Conservation (phyloP, 208 protist genomes). For the Trypanosomatidae sp. region DNA sequence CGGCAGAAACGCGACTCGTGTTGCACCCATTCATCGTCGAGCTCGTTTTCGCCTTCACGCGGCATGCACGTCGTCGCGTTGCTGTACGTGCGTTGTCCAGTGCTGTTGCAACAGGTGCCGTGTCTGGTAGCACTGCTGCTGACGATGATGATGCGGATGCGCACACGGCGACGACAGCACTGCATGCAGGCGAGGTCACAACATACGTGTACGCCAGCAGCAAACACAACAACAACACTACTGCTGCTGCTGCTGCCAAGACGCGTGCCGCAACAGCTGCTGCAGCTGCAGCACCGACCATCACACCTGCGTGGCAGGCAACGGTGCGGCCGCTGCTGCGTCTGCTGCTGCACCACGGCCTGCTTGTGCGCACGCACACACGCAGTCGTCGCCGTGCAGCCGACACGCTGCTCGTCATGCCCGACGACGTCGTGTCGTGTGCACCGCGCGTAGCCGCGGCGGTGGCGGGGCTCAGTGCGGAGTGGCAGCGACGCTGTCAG, state of each 20-base stretch:
- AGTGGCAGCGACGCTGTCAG: no score
- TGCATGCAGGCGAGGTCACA: no score
- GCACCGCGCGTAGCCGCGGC: slow-evolving; percentile 26
- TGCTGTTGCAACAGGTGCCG: background rate
- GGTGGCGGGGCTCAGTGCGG: no score
- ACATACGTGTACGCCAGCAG: no score
- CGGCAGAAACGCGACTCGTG: background rate
- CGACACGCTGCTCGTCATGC: no score
- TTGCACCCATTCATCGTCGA: slow-evolving; percentile 32
- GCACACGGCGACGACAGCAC: background rate
- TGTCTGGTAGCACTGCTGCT: background rate
- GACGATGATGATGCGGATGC: background rate
- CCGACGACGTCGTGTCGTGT: slow-evolving; percentile 8
- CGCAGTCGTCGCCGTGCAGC: slow-evolving; percentile 10
- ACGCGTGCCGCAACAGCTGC: no score
- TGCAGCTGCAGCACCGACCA: no score
- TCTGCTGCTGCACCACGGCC: background rate
- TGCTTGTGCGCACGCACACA: background rate
- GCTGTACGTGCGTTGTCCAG: background rate
- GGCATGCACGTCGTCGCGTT: slow-evolving; percentile 9
- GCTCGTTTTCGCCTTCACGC: slow-evolving; percentile 39
- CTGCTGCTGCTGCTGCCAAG: no score
- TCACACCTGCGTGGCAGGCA: no score
- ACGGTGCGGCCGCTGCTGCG: no score
- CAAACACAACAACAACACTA: no score